A percentile compares a stretch with the other conserved stretches of the same genome.
Conservation (phyloP, 2,329 filamentous ascomycete species). For the Fusarium fujikuroi region DNA sequence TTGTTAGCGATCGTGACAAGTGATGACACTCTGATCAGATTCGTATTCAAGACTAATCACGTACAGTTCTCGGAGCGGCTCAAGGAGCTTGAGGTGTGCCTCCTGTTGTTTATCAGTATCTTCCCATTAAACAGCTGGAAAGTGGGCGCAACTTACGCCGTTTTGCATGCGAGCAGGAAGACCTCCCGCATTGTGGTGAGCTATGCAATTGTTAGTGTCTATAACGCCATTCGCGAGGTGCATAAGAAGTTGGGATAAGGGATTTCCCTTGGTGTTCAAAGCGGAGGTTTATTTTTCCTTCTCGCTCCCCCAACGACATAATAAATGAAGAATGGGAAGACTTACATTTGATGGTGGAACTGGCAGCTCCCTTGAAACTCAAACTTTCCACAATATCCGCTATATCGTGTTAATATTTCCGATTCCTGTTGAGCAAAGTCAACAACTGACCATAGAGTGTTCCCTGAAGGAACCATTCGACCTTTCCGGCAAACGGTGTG, state of each 20-base stretch:
- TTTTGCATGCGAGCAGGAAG: slow-evolving; percentile 38
- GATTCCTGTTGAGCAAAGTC: neutral
- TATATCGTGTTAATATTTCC: neutral
- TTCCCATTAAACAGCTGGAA: neutral
- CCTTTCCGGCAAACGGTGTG: neutral
- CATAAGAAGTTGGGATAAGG: neutral
- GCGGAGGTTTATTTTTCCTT: no score
- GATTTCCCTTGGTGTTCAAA: neutral
- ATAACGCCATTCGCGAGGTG: neutral
- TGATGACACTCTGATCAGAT: neutral
- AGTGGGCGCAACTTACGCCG: slow-evolving; percentile 8
- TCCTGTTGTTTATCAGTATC: slow-evolving; percentile 29
- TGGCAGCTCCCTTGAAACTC: slow-evolving; percentile 30
- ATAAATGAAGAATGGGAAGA: neutral
- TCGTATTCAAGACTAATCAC: neutral
- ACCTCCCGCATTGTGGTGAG: neutral
- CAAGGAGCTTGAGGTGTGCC: slow-evolving; percentile 41
- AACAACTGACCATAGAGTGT: slow-evolving; percentile 1
- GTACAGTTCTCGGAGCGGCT: slow-evolving; percentile 60
- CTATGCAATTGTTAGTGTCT: neutral
- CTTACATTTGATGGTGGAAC: neutral
- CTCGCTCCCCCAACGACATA: neutral
- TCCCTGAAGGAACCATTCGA: neutral
- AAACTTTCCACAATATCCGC: slow-evolving; percentile 2
- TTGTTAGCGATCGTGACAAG: slow-evolving; percentile 14